Evolutionary conservation across 805 yeast species (phyloP), one percentile per base, ranked within the genome.

Genomic region (Spencermartinsiella europaea): DNA sequence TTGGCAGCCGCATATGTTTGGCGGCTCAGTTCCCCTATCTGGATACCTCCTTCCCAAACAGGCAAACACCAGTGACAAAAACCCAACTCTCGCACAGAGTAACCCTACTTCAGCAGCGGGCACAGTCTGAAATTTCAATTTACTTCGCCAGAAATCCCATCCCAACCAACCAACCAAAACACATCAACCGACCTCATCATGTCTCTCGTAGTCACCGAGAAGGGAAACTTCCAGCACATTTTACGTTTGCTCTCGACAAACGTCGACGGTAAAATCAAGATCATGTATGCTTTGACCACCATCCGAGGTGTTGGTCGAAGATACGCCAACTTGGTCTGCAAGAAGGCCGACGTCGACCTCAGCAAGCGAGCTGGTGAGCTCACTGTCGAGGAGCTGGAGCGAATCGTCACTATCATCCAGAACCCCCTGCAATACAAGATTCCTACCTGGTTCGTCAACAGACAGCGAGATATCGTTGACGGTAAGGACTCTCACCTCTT

Each of bases 261-360:
- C 90, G 97, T 93, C 75, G 99, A 93, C 78, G 99, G 99, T 85
- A 90, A 95, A 89, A 91, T 91, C 83, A 93, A 93, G 85, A 83
- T 93, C 77, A 95, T 93, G 93, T 95, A 90, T 87, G 99, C 99
- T 75, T 81, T 93, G 80, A 90, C 99, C 83, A 85, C 90, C 79
- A 95, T 93, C 75, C 87, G 96, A 81, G 99, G 99, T 90, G 98
- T 93, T 70, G 99, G 99, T 81, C 95, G 98, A 79, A 93, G 99
- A 81, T 95, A 91, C 86, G 81, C 99, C 77, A 93, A 95, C 90
- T 81, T 93, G 80, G 96, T 93, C 72, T 93, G 98, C 83, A 95
- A 95, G 87, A 95, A 91, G 85, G 99, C 99, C 69, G 99, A 93
- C 82, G 95, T 93, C 72, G 95, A 87, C 75, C 83, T 95, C 77